Percentiles rank a stretch among this genome's conserved stretches.
Evolutionary conservation across 345 rosid species (phyloP).

Genomic region (Cardamine occulta): DNA sequence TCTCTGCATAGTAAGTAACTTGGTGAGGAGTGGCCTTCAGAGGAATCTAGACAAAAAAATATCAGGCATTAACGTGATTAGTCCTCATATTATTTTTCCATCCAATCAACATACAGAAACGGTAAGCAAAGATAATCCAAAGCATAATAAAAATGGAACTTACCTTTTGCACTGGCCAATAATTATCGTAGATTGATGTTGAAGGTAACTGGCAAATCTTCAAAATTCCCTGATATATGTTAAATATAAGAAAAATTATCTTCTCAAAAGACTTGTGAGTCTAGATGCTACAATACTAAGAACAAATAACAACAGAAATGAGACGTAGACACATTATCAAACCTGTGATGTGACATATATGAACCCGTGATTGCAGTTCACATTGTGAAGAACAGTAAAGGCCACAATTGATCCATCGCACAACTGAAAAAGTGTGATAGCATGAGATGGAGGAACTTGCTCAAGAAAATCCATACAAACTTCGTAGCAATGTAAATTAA

Average conservation of each 20-base stretch:
- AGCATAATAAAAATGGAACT: constrained; percentile 2
- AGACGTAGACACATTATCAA: constrained; percentile 24
- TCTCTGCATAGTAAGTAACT: constrained; percentile 90
- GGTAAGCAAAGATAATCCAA: constrained; percentile 7
- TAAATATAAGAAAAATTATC: constrained; percentile 32
- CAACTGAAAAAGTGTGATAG: constrained; percentile 57
- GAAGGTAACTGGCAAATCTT: constrained; percentile 96
- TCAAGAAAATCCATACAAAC: constrained; percentile 28
- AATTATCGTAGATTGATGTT: constrained; percentile 79
- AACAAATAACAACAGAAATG: constrained; percentile 24
- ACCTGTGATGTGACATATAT: constrained; percentile 96
- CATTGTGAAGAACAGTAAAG: constrained; percentile 97
- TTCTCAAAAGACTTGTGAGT: constrained; percentile 28
- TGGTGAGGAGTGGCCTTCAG: constrained; percentile 97
- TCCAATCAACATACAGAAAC: constrained; percentile 23
- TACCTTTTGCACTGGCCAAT: constrained; percentile 98
- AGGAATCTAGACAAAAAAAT: constrained; percentile 64
- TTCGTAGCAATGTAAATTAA: background rate
- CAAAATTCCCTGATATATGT: constrained; percentile 67
- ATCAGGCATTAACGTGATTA: constrained; percentile 32
- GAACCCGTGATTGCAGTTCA: constrained; percentile 94
- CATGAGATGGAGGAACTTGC: constrained; percentile 36
- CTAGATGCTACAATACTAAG: constrained; percentile 22
- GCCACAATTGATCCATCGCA: constrained; percentile 94
- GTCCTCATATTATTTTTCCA: constrained; percentile 21